Percentiles rank a stretch among this genome's conserved stretches.
Conservation (phyloP, 805 yeast genomes). For the Candida morakotiae region DNA sequence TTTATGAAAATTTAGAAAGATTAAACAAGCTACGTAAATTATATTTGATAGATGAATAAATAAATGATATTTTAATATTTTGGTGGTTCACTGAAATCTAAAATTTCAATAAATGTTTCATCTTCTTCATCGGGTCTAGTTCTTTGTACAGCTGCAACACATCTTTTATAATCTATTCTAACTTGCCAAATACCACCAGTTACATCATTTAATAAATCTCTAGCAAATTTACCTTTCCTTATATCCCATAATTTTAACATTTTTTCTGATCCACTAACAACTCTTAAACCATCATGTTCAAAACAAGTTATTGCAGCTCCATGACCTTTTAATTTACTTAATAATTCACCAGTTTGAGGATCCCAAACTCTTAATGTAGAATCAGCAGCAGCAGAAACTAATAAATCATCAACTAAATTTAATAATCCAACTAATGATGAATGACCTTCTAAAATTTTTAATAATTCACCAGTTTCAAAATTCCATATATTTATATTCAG, state of each 20-base stretch:
- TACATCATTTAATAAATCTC: slow-evolving; percentile 69
- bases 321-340: slow-evolving; percentile 74
- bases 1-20: slow-evolving; percentile 29
- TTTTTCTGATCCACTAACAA: slow-evolving; percentile 86
- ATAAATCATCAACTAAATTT: slow-evolving; percentile 66
- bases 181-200: slow-evolving; percentile 95
- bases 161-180: slow-evolving; percentile 72
- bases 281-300: slow-evolving; percentile 77
- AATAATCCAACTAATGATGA: slow-evolving; percentile 85
- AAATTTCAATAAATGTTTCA: slow-evolving; percentile 73
- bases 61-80: slow-evolving; percentile 1
- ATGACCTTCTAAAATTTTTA: slow-evolving; percentile 79
- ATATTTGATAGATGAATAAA: slow-evolving; percentile 19
- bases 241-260: slow-evolving; percentile 88
- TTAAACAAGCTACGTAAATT: slow-evolving; percentile 32
- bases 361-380: slow-evolving; percentile 91
- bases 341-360: slow-evolving; percentile 66
- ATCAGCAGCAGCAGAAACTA: slow-evolving; percentile 96
- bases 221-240: slow-evolving; percentile 67
- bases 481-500: slow-evolving; percentile 89
- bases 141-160: slow-evolving; percentile 86
- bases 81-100: slow-evolving; percentile 63
- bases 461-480: slow-evolving; percentile 65
- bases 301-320: slow-evolving; percentile 89
- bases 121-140: slow-evolving; percentile 44